phyloP scores from a whole-genome alignment of 768 basidiomycete species.

The Pholiota molesta region DNA sequence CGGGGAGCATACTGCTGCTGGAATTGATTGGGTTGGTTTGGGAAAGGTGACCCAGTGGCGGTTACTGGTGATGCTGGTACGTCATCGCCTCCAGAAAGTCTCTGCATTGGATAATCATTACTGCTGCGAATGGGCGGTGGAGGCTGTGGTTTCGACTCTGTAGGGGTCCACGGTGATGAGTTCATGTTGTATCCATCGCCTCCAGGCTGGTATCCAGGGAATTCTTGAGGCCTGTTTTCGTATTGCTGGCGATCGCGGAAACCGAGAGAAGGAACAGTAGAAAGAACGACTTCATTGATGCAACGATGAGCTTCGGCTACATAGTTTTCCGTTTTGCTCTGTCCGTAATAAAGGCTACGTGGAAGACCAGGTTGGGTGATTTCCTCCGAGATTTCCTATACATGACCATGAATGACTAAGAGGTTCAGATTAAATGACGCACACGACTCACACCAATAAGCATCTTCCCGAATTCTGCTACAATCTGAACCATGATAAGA shows the following conservation, averaged over 20 bases:
- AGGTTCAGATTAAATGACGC: not conserved
- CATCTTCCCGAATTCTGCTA: conserved; percentile 57
- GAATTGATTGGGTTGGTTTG: conserved; percentile 1
- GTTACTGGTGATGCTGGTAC: not conserved
- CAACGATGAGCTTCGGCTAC: conserved; percentile 63
- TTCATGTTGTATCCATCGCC: conserved; percentile 7
- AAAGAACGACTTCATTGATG: conserved; percentile 56
- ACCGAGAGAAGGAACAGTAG: conserved; percentile 37
- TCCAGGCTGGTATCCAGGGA: conserved; percentile 7
- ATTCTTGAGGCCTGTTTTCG: conserved; percentile 15
- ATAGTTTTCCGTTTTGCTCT: conserved; percentile 60
- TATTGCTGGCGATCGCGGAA: conserved; percentile 25
- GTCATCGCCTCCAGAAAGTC: not conserved
- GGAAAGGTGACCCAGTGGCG: conserved; percentile 3
- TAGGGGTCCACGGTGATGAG: conserved; percentile 4
- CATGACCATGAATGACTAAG: not conserved
- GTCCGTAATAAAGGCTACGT: conserved; percentile 71
- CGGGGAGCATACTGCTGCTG: conserved; percentile 15
- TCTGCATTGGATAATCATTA: conserved; percentile 10
- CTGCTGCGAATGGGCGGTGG: conserved; percentile 13
- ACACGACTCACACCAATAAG: conserved; percentile 42
- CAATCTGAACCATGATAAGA: conserved; percentile 38
- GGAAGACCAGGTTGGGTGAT: conserved; percentile 78
- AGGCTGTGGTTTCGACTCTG: conserved; percentile 22
- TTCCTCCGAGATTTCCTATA: conserved; percentile 80